These are phyloP conservation scores for Geosmithia putterillii DNA, from an alignment of 2,329 filamentous ascomycete species.

Conservation along the genomic window DNA sequence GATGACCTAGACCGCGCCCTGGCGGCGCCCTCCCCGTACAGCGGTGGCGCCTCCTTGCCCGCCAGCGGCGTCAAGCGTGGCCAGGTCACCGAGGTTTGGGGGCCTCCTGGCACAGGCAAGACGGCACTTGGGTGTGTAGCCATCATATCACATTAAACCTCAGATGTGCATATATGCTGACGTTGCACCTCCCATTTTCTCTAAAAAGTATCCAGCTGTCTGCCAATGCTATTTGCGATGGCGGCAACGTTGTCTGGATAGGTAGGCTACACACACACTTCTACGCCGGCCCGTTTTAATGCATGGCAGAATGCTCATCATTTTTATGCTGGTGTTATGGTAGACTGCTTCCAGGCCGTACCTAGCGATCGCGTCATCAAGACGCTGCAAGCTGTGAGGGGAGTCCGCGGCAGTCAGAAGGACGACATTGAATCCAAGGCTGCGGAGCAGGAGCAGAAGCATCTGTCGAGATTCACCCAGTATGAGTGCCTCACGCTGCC, in stretches of 20 bases:
- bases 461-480: constrained; percentile 23
- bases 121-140: constrained; percentile 62
- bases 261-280: constrained; percentile 39
- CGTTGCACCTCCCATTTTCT: too few relatives aligned
- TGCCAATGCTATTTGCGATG: constrained; percentile 47
- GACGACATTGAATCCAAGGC: constrained; percentile 6
- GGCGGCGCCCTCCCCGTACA: constrained; percentile 4
- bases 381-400: constrained; percentile 10
- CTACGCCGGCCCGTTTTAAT: too few relatives aligned
- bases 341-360: constrained; percentile 36
- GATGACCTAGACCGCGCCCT: constrained; percentile 37
- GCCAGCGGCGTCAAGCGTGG: constrained; percentile 56
- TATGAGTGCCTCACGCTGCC: constrained; percentile 48
- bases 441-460: not conserved
- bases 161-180: too few relatives aligned
- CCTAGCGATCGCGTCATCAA: constrained; percentile 13
- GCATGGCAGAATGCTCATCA: too few relatives aligned
- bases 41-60: constrained; percentile 4
- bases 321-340: too few relatives aligned
- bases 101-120: constrained; percentile 77
- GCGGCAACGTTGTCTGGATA: constrained; percentile 65
- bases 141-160: constrained; percentile 2
- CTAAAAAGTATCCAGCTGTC: constrained; percentile 57
- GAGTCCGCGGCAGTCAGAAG: constrained; percentile 5
- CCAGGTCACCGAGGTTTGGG: constrained; percentile 78